These are phyloP conservation scores for Monosporascus cannonballus DNA, from an alignment of 2,329 filamentous ascomycete genomes.

Conservation along the genomic window DNA sequence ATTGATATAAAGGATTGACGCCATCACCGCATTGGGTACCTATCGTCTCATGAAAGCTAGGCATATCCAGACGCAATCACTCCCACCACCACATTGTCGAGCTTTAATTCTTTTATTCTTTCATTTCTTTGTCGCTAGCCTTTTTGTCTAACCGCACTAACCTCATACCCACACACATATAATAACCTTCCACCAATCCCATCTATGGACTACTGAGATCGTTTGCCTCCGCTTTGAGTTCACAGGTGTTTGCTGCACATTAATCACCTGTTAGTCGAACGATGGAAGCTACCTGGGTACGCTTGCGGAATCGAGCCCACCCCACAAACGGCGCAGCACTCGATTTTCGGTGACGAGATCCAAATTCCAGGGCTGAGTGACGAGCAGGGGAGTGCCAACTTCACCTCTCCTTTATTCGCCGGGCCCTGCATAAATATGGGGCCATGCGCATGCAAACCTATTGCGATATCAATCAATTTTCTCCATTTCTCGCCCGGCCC, in stretches of 20 bases:
- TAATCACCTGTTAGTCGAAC: neutral
- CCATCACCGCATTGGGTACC: no score
- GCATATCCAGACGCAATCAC: no score
- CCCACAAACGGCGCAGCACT: conserved; percentile 8
- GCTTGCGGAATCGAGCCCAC: neutral
- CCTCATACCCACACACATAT: no score
- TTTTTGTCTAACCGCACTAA: no score
- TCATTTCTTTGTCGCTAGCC: no score
- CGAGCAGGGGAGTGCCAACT: conserved; percentile 13
- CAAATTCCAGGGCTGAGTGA: conserved; percentile 10
- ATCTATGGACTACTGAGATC: neutral
- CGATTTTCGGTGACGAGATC: conserved; percentile 10
- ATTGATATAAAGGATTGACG: no score
- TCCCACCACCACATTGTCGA: no score
- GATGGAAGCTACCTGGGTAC: neutral
- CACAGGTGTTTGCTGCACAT: neutral
- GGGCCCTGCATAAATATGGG: conserved; percentile 10
- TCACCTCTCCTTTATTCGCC: conserved; percentile 16
- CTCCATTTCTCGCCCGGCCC: neutral
- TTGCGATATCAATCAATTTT: conserved; percentile 13
- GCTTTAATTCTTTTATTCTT: no score
- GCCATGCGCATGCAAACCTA: conserved; percentile 12
- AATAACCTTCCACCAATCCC: no score
- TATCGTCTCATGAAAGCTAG: no score
- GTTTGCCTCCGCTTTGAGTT: neutral